A percentile compares a stretch with the other conserved stretches of the same genome.
These are phyloP conservation scores for Amanita rubescens DNA, from an alignment of 768 basidiomycete species.

Conservation along the genomic window DNA sequence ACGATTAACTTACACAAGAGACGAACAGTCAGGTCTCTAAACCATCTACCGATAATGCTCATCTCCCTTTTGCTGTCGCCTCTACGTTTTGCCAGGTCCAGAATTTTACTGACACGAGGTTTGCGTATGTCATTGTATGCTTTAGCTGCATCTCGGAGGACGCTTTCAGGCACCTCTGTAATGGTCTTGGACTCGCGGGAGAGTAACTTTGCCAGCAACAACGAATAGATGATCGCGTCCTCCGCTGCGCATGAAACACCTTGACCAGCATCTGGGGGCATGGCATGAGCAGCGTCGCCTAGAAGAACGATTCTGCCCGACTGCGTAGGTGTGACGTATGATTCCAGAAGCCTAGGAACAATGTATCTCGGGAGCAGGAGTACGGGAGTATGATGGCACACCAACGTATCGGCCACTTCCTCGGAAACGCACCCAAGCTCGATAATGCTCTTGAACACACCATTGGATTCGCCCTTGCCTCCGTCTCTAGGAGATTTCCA, in stretches of 20 bases:
- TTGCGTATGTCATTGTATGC: slow-evolving; percentile 23
- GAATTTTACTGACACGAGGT: slow-evolving; percentile 23
- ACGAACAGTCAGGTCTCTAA: slow-evolving; percentile 27
- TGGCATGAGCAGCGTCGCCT: slow-evolving; percentile 37
- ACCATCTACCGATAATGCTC: slow-evolving; percentile 21
- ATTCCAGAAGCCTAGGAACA: slow-evolving; percentile 27
- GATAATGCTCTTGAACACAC: slow-evolving; percentile 21
- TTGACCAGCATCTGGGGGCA: slow-evolving; percentile 36
- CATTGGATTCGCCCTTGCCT: slow-evolving; percentile 18
- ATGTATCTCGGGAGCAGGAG: slow-evolving; percentile 32
- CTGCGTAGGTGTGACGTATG: slow-evolving; percentile 18
- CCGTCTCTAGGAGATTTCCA: slow-evolving; percentile 25
- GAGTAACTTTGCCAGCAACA: slow-evolving; percentile 27
- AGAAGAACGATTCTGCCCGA: slow-evolving; percentile 29
- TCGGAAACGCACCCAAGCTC: slow-evolving; percentile 21
- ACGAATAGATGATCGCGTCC: slow-evolving; percentile 29
- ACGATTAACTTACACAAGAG: slow-evolving; percentile 22
- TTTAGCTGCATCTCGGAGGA: neutral
- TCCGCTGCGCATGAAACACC: slow-evolving; percentile 34
- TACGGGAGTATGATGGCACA: slow-evolving; percentile 11
- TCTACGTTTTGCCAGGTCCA: slow-evolving; percentile 25
- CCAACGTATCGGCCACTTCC: neutral
- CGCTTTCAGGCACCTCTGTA: neutral
- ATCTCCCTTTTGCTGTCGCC: slow-evolving; percentile 25
- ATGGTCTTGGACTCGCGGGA: neutral